phyloP scores from a whole-genome alignment of 352 stramenopile genomes.

The Peronosclerospora sorghi region DNA sequence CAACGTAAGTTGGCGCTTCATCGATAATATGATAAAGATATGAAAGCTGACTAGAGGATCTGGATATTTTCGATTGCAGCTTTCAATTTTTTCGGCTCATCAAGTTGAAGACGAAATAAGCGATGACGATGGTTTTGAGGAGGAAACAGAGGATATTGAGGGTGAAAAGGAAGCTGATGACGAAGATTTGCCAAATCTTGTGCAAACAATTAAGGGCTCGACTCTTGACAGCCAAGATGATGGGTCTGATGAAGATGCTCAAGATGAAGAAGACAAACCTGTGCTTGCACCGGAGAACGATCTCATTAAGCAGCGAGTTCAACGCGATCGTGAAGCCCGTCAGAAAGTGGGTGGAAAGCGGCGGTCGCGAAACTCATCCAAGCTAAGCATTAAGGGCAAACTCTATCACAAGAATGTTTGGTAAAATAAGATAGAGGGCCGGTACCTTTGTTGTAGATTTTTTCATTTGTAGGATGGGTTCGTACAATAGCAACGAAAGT shows the following conservation, averaged over 20 bases:
- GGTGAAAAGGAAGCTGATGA: constrained; percentile 25
- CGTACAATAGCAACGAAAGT: no score
- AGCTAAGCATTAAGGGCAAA: constrained; percentile 81
- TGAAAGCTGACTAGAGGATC: no score
- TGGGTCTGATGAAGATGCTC: constrained; percentile 17
- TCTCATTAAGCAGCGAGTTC: constrained; percentile 74
- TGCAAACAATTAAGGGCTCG: constrained; percentile 26
- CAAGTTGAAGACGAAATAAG: constrained; percentile 33
- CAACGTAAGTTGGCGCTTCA: constrained; percentile 27
- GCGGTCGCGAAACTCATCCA: constrained; percentile 63
- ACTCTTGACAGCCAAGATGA: constrained; percentile 11
- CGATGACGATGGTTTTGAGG: constrained; percentile 35
- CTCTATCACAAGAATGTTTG: constrained; percentile 76
- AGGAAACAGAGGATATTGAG: constrained; percentile 25
- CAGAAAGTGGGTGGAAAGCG: constrained; percentile 48
- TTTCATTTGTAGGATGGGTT: no score
- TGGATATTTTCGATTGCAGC: constrained; percentile 26
- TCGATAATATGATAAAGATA: neutral
- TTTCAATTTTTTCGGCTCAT: constrained; percentile 77
- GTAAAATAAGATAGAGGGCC: no score
- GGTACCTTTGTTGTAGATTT: no score
- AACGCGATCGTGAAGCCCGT: constrained; percentile 50
- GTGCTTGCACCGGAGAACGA: constrained; percentile 46
- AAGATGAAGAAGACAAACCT: constrained; percentile 22
- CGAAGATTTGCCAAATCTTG: constrained; percentile 24